A percentile compares a stretch with the other conserved stretches of the same genome.
Evolutionary conservation across 768 basidiomycete genomes (phyloP).

Genomic region (Rhodotorula babjevae): DNA sequence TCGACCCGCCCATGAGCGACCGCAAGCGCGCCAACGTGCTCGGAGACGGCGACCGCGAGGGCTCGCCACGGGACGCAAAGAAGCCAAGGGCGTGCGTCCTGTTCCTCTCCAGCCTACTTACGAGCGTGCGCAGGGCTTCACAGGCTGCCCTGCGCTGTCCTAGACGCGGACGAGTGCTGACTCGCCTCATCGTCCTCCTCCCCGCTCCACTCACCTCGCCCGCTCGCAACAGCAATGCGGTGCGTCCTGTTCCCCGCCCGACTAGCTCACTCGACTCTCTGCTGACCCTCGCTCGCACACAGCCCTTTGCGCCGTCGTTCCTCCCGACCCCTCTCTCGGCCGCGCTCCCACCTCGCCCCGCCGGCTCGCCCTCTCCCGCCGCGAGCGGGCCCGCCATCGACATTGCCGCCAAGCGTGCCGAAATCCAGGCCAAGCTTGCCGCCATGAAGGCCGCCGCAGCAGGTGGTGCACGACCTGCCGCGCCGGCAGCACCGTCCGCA

Average conservation of each 20-base stretch:
- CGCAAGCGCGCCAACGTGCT: constrained; percentile 35
- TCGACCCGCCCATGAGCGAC: neutral
- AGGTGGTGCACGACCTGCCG: constrained; percentile 36
- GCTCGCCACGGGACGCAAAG: constrained; percentile 18
- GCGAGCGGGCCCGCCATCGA: constrained; percentile 53
- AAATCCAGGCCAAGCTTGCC: constrained; percentile 46
- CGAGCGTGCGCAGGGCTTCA: neutral
- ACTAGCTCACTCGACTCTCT: no score
- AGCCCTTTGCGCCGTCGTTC: constrained; percentile 27
- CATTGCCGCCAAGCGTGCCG: constrained; percentile 77
- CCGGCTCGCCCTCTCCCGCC: constrained; percentile 57
- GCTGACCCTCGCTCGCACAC: neutral
- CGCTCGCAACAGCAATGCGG: constrained; percentile 13
- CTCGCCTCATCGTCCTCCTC: neutral
- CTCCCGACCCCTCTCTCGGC: constrained; percentile 15
- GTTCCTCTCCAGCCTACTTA: neutral
- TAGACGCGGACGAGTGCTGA: neutral
- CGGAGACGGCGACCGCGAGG: constrained; percentile 4
- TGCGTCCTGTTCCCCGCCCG: neutral
- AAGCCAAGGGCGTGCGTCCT: constrained; percentile 28
- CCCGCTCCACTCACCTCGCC: neutral
- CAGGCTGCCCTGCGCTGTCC: neutral
- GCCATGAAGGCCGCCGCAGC: constrained; percentile 20
- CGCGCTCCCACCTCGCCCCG: constrained; percentile 16
- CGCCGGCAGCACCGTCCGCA: constrained; percentile 44